Percentiles rank a stretch among this genome's conserved stretches.
Evolutionary conservation across 2,329 filamentous ascomycete genomes (phyloP).

Genomic region (Emydomyces testavorans): DNA sequence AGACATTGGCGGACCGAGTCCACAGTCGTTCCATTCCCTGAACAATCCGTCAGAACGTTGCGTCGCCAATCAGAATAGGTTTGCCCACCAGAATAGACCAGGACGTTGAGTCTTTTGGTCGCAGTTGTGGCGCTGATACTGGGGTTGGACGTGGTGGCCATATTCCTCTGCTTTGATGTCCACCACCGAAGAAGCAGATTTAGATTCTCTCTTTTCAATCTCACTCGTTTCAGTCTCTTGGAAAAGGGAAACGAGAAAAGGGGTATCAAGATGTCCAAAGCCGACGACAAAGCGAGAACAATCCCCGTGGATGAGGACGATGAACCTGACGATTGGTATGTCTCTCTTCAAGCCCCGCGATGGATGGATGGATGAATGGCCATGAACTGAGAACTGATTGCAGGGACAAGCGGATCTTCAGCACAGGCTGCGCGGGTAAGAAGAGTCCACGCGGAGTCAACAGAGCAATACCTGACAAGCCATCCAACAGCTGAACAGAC

Average conservation of each 20-base stretch:
- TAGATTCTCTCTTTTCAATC: conserved; percentile 6
- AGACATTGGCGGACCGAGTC: conserved; percentile 85
- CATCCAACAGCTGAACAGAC: conserved; percentile 61
- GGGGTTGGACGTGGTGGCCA: conserved; percentile 28
- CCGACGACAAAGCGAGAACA: conserved; percentile 34
- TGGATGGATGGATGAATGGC: not conserved
- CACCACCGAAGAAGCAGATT: not conserved
- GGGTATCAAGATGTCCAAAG: conserved; percentile 44
- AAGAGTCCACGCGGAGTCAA: not conserved
- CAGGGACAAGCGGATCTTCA: conserved; percentile 97
- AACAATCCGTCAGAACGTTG: conserved; percentile 23
- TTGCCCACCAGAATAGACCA: conserved; percentile 73
- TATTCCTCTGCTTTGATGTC: conserved; percentile 4
- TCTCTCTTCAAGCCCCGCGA: conserved; percentile 13
- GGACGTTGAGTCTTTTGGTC: conserved; percentile 60
- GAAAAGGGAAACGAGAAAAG: not conserved
- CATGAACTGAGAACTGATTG: conserved; percentile 19
- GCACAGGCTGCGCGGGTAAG: conserved; percentile 81
- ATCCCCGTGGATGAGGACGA: conserved; percentile 54
- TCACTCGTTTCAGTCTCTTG: not conserved
- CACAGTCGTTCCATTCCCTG: conserved; percentile 72
- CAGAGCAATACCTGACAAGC: conserved; percentile 1
- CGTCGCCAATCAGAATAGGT: conserved; percentile 20
- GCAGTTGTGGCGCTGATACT: conserved; percentile 22
- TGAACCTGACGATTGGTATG: conserved; percentile 91